Base-by-base conservation (phyloP, 208 protist species). In the Trypanosoma caninum region DNA sequence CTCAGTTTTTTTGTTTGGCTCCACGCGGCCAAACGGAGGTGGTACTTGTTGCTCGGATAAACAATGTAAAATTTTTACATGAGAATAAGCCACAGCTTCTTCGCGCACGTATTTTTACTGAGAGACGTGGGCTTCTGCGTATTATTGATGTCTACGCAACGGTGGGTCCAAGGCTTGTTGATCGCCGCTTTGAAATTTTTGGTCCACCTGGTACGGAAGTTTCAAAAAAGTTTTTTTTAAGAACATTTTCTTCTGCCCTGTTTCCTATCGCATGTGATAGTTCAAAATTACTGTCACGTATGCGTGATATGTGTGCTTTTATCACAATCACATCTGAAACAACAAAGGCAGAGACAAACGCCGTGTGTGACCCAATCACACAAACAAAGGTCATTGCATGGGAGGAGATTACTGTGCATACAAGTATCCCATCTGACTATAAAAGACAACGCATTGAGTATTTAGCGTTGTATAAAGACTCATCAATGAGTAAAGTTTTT, bases 131-230 rank as follows among this genome's bases (percentile, higher is more conserved):
- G 65, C 52, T 89, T 23, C 70, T 91, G 22, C 80, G 71, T 35
- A 72, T 78, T 44, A 75, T 93, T 45, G 70, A 84, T 27, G 50
- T 92, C 1, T 46, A 75, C 42, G 83, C 76, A 25, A 81, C 64
- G 10, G 72, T 93, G 16, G 75, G 67, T 18, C 77, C 80, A 27
- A 80, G 85, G 31, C 25, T 89, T 61, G 78, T 95, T 40, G 81
- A 95, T 70, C 82, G 89, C 10, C 84, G 89, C 27, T 91, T 87
- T 64, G 89, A 95, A 54, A 59, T 95, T 31, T 95, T 80, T 50
- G 89, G 83, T 23, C 65, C 78, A 2, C 52, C 76, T 16, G 89
- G 89, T 30, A 82, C 70, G n/a, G 58, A 52, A 25, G 64, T 88
- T 4, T 67, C 66, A 14, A 91, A 89, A 58, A 72, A 80, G 13